These are phyloP conservation scores for Colletotrichum liaoningense DNA, from an alignment of 2,329 filamentous ascomycete genomes.

Conservation along the genomic window DNA sequence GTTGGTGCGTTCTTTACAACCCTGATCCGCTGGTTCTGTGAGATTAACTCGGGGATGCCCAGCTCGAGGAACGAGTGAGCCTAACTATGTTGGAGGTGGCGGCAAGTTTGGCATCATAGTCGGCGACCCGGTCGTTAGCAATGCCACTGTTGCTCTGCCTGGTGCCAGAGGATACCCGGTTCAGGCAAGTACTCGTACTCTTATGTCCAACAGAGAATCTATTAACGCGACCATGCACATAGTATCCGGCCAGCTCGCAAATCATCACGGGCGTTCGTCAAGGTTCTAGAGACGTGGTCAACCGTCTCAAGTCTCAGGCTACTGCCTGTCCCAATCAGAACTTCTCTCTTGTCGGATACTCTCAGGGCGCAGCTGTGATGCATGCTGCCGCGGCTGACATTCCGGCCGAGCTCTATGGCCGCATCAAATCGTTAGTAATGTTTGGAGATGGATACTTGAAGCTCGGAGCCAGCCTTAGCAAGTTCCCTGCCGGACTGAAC, in stretches of 20 bases:
- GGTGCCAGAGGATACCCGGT: background rate
- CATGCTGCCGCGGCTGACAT: background rate
- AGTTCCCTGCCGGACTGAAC: background rate
- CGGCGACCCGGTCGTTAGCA: background rate
- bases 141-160: background rate
- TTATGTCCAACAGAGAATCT: background rate
- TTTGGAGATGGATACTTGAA: background rate
- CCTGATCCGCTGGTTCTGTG: background rate
- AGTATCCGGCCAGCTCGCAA: background rate
- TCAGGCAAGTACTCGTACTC: background rate
- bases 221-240: background rate
- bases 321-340: background rate
- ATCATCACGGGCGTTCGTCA: background rate
- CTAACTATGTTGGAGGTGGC: background rate
- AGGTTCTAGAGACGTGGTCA: background rate
- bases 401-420: background rate
- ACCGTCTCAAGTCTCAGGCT: background rate
- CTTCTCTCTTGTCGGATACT: background rate
- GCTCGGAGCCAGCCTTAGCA: background rate
- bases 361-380: background rate
- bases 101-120: background rate
- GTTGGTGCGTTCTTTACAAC: background rate
- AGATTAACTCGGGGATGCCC: background rate
- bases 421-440: background rate
- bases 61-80: background rate